Base-by-base conservation (phyloP, 441 rosid species). In the Metrosideros polymorpha region DNA sequence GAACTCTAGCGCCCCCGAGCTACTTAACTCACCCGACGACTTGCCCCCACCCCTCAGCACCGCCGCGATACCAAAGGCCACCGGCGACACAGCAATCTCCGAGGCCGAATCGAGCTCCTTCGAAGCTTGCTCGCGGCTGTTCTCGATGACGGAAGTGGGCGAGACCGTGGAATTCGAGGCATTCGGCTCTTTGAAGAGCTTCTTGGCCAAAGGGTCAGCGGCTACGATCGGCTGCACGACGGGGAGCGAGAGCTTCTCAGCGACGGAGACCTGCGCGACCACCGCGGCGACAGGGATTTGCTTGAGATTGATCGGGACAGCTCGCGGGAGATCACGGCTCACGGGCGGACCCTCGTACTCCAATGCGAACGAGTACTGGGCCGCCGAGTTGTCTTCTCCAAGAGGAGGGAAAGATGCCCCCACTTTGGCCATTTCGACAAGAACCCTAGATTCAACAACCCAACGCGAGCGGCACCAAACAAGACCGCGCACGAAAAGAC, bases 331-430 rank as follows among this genome's bases (percentile, higher is more conserved):
- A 86, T 95, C 94, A 91, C 92, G 94, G 52, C 92, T 75, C 84
- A 97, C 84, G 50, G 99, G 99, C 6, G 99, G 99, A 39, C 99
- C 99, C 39, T 90, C 87, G 87, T 97, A 97, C 82, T 96, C 99
- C 83, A 94, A 88, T 4, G 99, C 99, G 43, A 96, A 96, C 9
- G 98, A 93, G 90, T 92, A 95, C 77, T 91, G 93, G 35, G 76
- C 91, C 83, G 76, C 91, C 83, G 79, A 22, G 27, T 88, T 94
- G 75, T 91, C 95, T 83, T 91, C 94, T 5, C 84, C 87, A 79
- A 47, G 85, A 52, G 85, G 85, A 52, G 85, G 87, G 86, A 63
- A 89, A 13, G 76, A 32, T 27, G 63, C 61, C 53, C 39, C 82
- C 87, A 88, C 92, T 88, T 82, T 85, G 82, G 93, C 88, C 94